These are phyloP conservation scores for Cercophora samala DNA, from an alignment of 495 filamentous ascomycete species.

Conservation along the genomic window DNA sequence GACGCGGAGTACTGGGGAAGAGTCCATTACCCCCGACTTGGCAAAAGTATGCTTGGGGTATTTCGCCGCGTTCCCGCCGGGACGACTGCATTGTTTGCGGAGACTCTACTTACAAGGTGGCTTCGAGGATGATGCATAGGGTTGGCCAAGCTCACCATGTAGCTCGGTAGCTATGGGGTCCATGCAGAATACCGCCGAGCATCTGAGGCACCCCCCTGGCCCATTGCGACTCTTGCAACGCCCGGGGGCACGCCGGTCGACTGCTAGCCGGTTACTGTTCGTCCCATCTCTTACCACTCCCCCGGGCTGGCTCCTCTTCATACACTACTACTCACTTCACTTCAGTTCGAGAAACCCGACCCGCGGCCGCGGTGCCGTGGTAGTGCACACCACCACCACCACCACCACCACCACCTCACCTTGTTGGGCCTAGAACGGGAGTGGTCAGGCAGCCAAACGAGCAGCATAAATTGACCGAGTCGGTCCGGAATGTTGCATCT, in stretches of 20 bases:
- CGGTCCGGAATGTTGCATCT: slow-evolving; percentile 33
- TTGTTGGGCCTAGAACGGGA: slow-evolving; percentile 2
- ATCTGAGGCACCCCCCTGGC: slow-evolving; percentile 18
- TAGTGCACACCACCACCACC: not conserved
- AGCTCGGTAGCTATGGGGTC: slow-evolving; percentile 10
- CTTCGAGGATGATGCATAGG: slow-evolving; percentile 8
- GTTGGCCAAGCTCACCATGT: not conserved
- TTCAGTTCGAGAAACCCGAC: too few species aligned
- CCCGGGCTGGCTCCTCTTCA: slow-evolving; percentile 16
- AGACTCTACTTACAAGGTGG: slow-evolving; percentile 12
- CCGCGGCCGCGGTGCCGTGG: not conserved
- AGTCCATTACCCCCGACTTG: slow-evolving; percentile 32
- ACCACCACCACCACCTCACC: too few species aligned
- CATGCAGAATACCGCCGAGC: slow-evolving; percentile 37
- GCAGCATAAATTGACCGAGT: slow-evolving; percentile 33
- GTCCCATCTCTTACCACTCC: slow-evolving; percentile 18
- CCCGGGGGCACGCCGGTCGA: not conserved
- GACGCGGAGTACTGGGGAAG: slow-evolving; percentile 23
- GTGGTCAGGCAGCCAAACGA: slow-evolving; percentile 16
- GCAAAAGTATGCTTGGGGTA: slow-evolving; percentile 32
- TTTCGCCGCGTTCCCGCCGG: slow-evolving; percentile 38
- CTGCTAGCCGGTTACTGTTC: not conserved
- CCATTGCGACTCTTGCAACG: slow-evolving; percentile 4
- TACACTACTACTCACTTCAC: too few species aligned
- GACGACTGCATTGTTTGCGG: slow-evolving; percentile 30